A percentile compares a stretch with the other conserved stretches of the same genome.
phyloP scores from a whole-genome alignment of 2,329 filamentous ascomycete genomes.

The Fusarium floridanum region DNA sequence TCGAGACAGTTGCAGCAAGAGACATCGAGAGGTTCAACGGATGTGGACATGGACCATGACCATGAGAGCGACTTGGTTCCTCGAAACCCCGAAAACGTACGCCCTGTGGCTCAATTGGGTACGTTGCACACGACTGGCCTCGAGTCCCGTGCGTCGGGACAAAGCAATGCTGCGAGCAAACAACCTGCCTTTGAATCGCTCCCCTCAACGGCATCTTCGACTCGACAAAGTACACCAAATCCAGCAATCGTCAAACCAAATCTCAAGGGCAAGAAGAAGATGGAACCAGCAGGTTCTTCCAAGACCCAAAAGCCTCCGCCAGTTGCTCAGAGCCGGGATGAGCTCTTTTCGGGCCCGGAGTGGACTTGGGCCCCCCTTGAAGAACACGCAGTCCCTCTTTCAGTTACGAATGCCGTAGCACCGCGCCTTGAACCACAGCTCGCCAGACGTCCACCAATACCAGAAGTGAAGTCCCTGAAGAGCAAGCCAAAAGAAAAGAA shows the following conservation, averaged over 20 bases:
- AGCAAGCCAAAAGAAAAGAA: conserved; percentile 16
- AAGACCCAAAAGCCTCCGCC: not conserved
- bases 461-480: conserved; percentile 10
- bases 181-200: conserved; percentile 2
- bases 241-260: not conserved
- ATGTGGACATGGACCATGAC: conserved; percentile 12
- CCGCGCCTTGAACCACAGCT: conserved; percentile 1
- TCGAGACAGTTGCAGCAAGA: conserved; percentile 48
- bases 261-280: conserved; percentile 11
- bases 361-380: conserved; percentile 13
- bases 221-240: conserved; percentile 21
- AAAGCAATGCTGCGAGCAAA: not conserved
- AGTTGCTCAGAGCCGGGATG: not conserved
- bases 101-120: not conserved
- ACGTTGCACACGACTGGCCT: not conserved
- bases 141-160: not conserved
- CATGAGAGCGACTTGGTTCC: not conserved
- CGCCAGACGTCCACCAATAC: not conserved
- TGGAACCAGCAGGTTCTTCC: not conserved
- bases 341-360: not conserved
- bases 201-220: conserved; percentile 15
- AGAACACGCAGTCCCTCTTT: conserved; percentile 2
- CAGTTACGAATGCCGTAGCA: conserved; percentile 20
- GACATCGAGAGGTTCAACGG: conserved; percentile 9
- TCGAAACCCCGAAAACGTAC: not conserved